phyloP scores from a whole-genome alignment of 1,284 basidiomycete species.

The Rhodotorula sp. region DNA sequence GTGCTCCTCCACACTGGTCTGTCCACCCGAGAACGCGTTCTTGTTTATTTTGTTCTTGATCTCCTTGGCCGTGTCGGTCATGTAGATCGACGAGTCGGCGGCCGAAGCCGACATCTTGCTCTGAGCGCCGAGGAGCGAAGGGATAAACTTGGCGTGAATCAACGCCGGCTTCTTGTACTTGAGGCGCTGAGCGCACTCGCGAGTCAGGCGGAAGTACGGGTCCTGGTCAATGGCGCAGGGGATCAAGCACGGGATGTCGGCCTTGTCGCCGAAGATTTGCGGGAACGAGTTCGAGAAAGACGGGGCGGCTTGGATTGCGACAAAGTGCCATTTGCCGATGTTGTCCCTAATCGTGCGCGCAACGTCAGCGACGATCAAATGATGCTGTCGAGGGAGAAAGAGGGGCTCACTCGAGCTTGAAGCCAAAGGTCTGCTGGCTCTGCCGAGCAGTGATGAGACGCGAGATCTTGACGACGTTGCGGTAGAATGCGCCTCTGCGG shows the following conservation, averaged over 20 bases:
- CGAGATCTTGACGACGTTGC: conserved; percentile 90
- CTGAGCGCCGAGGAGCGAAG: conserved; percentile 93
- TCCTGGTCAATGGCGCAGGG: conserved; percentile 97
- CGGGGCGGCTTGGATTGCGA: conserved; percentile 93
- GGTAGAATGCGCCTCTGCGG: conserved; percentile 80
- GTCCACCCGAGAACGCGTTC: conserved; percentile 54
- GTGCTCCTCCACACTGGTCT: conserved; percentile 92
- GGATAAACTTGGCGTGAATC: conserved; percentile 96
- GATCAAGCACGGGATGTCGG: conserved; percentile 88
- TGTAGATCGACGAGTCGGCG: conserved; percentile 85
- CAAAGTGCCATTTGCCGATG: conserved; percentile 97
- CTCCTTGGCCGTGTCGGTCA: conserved; percentile 88
- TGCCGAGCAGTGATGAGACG: conserved; percentile 91
- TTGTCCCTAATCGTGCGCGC: conserved; percentile 70
- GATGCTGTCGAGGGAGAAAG: not conserved
- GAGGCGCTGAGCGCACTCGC: conserved; percentile 88
- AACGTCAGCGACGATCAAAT: not conserved
- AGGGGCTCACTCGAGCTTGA: conserved; percentile 77
- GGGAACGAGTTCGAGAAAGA: conserved; percentile 99
- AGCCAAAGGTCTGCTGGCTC: conserved; percentile 93
- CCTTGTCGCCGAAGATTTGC: conserved; percentile 85
- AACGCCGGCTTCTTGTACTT: conserved; percentile 94
- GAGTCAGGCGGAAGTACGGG: conserved; percentile 89
- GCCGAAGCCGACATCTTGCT: conserved; percentile 99
- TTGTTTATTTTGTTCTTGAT: conserved; percentile 98